A percentile compares a stretch with the other conserved stretches of the same genome.
These are phyloP conservation scores for Aspergillus haitiensis DNA, from an alignment of 495 filamentous ascomycete species.

Conservation along the genomic window DNA sequence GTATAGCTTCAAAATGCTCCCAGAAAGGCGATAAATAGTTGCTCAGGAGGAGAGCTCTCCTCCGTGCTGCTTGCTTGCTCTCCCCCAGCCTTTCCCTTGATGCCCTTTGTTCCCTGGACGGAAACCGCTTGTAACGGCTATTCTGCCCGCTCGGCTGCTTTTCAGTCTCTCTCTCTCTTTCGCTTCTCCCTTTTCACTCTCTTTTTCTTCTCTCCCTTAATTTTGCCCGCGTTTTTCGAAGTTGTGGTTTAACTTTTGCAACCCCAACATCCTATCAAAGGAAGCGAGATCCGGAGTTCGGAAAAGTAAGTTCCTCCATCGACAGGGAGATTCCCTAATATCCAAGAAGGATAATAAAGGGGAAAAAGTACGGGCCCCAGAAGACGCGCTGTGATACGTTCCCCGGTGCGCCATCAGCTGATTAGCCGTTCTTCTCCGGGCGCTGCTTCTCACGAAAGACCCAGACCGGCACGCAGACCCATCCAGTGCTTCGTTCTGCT, in stretches of 20 bases:
- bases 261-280: slow-evolving; percentile 10
- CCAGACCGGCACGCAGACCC: slow-evolving; percentile 28
- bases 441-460: slow-evolving; percentile 16
- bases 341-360: background rate
- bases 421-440: slow-evolving; percentile 24
- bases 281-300: slow-evolving; percentile 3
- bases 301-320: background rate
- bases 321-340: background rate
- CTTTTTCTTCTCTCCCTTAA: slow-evolving; percentile 14
- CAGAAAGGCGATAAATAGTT: background rate
- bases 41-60: background rate
- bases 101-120: slow-evolving; percentile 12
- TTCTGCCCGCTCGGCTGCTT: slow-evolving; percentile 17
- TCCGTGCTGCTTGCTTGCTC: slow-evolving; percentile 17
- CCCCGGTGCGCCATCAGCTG: slow-evolving; percentile 27
- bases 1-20: slow-evolving; percentile 24
- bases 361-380: background rate
- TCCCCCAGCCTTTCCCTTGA: slow-evolving; percentile 5
- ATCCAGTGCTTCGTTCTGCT: slow-evolving; percentile 24
- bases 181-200: slow-evolving; percentile 9
- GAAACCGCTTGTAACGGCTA: slow-evolving; percentile 26
- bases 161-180: slow-evolving; percentile 9
- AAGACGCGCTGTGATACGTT: slow-evolving; percentile 17
- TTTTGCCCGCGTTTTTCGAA: slow-evolving; percentile 10
- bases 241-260: background rate